Percentiles rank a stretch among this genome's conserved stretches.
Evolutionary conservation across 2,329 filamentous ascomycete genomes (phyloP).

Genomic region (Fusarium albosuccineum): DNA sequence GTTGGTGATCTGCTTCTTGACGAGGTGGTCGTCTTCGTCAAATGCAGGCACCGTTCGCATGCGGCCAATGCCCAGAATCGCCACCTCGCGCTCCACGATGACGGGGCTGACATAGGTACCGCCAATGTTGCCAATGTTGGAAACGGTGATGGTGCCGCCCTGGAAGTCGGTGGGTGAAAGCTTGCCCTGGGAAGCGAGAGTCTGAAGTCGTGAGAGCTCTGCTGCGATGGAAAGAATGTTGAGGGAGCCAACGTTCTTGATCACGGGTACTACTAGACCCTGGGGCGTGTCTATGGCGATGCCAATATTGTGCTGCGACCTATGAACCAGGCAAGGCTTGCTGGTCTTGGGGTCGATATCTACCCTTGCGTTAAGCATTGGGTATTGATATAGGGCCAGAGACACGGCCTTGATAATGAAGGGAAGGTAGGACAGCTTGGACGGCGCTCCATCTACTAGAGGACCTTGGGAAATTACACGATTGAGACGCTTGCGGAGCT

Average conservation of each 20-base stretch:
- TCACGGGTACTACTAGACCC: constrained; percentile 91
- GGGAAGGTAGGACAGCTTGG: constrained; percentile 88
- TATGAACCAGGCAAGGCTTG: constrained; percentile 82
- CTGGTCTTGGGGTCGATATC: constrained; percentile 68
- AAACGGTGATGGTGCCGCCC: constrained; percentile 93
- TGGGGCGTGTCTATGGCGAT: constrained; percentile 93
- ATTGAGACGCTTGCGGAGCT: constrained; percentile 82
- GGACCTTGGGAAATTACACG: constrained; percentile 61
- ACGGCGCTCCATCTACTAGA: constrained; percentile 62
- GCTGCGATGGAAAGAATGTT: constrained; percentile 83
- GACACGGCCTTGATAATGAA: constrained; percentile 98
- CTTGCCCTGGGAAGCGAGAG: constrained; percentile 79
- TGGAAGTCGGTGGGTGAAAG: constrained; percentile 80
- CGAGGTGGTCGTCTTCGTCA: constrained; percentile 68
- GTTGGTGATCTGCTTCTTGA: constrained; percentile 84
- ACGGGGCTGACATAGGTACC: constrained; percentile 93
- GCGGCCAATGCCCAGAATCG: constrained; percentile 89
- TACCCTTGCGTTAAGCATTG: constrained; percentile 88
- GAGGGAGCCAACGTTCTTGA: constrained; percentile 83
- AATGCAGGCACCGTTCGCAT: constrained; percentile 87
- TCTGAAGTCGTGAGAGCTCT: constrained; percentile 80
- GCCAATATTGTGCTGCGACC: constrained; percentile 92
- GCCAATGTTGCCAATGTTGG: constrained; percentile 95
- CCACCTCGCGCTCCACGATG: constrained; percentile 90
- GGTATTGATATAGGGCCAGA: constrained; percentile 82